phyloP scores from a whole-genome alignment of 768 basidiomycete genomes.

The Steccherinum ochraceum region DNA sequence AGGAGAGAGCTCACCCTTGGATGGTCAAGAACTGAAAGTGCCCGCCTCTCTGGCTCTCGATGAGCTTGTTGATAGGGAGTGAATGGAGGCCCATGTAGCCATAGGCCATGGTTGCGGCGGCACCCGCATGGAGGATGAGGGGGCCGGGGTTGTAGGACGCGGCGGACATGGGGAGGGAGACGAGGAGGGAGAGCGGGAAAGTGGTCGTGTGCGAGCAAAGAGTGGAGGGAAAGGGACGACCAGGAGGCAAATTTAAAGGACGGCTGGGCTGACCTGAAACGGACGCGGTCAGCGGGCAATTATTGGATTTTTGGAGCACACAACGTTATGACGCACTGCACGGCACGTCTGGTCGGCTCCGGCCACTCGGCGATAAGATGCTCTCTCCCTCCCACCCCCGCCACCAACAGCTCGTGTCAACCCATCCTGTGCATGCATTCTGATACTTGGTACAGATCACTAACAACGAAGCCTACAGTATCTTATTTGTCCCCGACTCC shows the following conservation, averaged over 20 bases:
- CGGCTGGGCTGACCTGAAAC: background rate
- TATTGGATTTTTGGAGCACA: background rate
- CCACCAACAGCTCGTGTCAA: background rate
- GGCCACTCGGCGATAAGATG: no score
- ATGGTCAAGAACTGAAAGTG: conserved; percentile 73
- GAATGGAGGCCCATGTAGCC: conserved; percentile 24
- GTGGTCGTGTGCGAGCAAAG: background rate
- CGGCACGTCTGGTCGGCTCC: no score
- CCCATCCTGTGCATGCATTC: background rate
- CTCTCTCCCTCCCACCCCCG: background rate
- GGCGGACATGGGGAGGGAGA: background rate
- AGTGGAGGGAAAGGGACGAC: background rate
- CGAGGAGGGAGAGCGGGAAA: background rate
- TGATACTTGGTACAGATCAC: background rate
- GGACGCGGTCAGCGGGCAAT: background rate
- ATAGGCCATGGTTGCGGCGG: conserved; percentile 29
- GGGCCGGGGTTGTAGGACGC: conserved; percentile 6
- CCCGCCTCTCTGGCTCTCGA: conserved; percentile 49
- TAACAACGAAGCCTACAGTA: background rate
- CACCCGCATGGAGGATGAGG: conserved; percentile 25
- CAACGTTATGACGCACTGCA: background rate
- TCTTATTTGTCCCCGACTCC: background rate
- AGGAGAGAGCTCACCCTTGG: conserved; percentile 50
- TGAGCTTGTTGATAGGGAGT: conserved; percentile 21
- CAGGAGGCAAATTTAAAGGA: background rate